Conservation (phyloP, 202 grass and related monocot species). For the Panicum hallii region DNA sequence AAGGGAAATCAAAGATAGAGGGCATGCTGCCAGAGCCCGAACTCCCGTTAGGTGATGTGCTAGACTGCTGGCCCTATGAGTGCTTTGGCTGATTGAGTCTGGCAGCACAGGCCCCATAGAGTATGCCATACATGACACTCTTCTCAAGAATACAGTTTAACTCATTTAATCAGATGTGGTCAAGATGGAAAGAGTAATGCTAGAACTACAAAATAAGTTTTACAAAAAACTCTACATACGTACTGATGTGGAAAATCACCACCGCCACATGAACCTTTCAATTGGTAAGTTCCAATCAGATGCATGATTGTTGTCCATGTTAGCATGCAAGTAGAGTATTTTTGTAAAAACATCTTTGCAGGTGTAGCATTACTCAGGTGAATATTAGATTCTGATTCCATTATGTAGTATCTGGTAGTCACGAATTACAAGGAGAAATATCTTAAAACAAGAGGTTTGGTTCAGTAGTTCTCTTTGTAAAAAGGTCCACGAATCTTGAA, state of each 20-base stretch:
- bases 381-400: slow-evolving; percentile 32
- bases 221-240: not conserved
- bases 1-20: too few species aligned
- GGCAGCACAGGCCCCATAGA: not conserved
- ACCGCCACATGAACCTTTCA: not conserved
- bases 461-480: not conserved
- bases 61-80: not conserved
- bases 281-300: not conserved
- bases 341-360: not conserved
- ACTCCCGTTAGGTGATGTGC: not conserved
- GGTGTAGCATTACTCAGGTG: not conserved
- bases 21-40: too few species aligned
- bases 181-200: not conserved
- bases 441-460: not conserved
- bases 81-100: not conserved
- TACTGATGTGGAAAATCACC: not conserved
- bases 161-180: not conserved
- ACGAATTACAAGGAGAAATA: slow-evolving; percentile 32
- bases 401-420: slow-evolving; percentile 19
- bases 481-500: not conserved
- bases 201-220: not conserved
- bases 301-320: not conserved
- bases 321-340: not conserved
- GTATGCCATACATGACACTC: not conserved
- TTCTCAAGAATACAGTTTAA: not conserved